phyloP scores from a whole-genome alignment of 495 filamentous ascomycete genomes.

The Lasiosphaeriaceae sp. region DNA sequence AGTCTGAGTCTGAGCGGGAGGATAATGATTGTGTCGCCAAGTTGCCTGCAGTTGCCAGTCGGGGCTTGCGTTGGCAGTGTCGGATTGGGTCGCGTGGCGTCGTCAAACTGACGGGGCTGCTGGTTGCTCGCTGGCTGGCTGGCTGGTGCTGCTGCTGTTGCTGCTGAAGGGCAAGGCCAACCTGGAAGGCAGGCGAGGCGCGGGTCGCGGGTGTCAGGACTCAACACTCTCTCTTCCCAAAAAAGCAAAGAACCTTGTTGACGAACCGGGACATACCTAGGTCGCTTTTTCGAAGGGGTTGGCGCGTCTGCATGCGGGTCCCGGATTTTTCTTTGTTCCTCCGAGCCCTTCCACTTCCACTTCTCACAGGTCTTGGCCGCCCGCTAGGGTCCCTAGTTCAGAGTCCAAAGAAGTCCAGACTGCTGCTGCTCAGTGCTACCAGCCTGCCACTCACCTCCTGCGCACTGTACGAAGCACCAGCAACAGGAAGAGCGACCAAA shows the following conservation, averaged over 20 bases:
- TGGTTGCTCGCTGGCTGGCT: too few relatives aligned
- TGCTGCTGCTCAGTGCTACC: too few relatives aligned
- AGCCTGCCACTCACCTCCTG: background rate
- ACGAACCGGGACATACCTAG: conserved; percentile 10
- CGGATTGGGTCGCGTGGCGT: conserved; percentile 10
- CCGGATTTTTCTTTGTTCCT: conserved; percentile 17
- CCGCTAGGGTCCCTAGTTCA: too few relatives aligned
- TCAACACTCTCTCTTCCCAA: background rate
- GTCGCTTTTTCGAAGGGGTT: conserved; percentile 19
- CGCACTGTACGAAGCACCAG: background rate
- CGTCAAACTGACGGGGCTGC: conserved; percentile 14
- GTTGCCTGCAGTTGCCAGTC: background rate
- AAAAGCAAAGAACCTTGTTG: conserved; percentile 1
- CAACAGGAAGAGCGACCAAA: too few relatives aligned
- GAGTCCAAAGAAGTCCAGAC: too few relatives aligned
- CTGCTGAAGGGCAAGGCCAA: too few relatives aligned
- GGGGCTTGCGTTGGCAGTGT: background rate
- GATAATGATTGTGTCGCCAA: background rate
- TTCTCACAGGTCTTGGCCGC: too few relatives aligned
- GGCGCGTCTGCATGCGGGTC: conserved; percentile 11
- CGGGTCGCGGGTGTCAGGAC: conserved; percentile 8
- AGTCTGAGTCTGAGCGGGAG: background rate
- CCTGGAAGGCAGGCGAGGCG: background rate
- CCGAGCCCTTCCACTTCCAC: too few relatives aligned
- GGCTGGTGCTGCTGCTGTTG: too few relatives aligned